Evolutionary conservation across 345 rosid genomes (phyloP).

Genomic region (Raphanus raphanistrum): DNA sequence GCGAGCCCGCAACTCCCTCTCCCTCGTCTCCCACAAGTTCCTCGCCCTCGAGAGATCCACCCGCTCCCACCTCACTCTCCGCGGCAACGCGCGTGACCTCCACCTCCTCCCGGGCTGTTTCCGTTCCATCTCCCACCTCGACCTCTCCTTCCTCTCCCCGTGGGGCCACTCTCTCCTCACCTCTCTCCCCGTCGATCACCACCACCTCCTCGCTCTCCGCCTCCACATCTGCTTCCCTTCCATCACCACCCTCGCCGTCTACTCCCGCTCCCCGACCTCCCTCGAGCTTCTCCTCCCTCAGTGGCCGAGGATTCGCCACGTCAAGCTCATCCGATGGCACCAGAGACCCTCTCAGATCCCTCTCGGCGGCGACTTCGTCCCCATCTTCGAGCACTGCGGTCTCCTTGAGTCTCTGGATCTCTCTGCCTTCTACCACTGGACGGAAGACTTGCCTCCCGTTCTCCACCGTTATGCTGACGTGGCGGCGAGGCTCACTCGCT

Average conservation of each 20-base stretch:
- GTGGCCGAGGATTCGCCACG: slow-evolving; percentile 59
- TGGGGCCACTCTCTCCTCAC: slow-evolving; percentile 74
- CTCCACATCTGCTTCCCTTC: slow-evolving; percentile 60
- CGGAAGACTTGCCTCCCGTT: slow-evolving; percentile 85
- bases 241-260: slow-evolving; percentile 49
- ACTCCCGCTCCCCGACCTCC: slow-evolving; percentile 57
- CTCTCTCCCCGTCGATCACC: slow-evolving; percentile 42
- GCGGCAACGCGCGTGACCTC: slow-evolving; percentile 78
- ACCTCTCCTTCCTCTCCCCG: slow-evolving; percentile 80
- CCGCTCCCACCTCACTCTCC: slow-evolving; percentile 78
- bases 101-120: slow-evolving; percentile 57
- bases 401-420: slow-evolving; percentile 55
- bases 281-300: slow-evolving; percentile 57
- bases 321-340: slow-evolving; percentile 91
- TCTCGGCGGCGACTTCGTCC: slow-evolving; percentile 57
- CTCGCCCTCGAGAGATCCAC: slow-evolving; percentile 66
- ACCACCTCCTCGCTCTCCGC: slow-evolving; percentile 54
- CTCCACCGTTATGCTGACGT: slow-evolving; percentile 50
- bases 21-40: slow-evolving; percentile 68
- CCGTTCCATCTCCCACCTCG: slow-evolving; percentile 63
- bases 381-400: slow-evolving; percentile 56
- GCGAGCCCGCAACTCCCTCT: slow-evolving; percentile 67
- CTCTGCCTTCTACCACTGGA: slow-evolving; percentile 83
- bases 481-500: slow-evolving; percentile 46
- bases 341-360: slow-evolving; percentile 51